Percentiles rank a stretch among this genome's conserved stretches.
phyloP scores from a whole-genome alignment of 2,329 filamentous ascomycete species.

The Blastomyces percursus region DNA sequence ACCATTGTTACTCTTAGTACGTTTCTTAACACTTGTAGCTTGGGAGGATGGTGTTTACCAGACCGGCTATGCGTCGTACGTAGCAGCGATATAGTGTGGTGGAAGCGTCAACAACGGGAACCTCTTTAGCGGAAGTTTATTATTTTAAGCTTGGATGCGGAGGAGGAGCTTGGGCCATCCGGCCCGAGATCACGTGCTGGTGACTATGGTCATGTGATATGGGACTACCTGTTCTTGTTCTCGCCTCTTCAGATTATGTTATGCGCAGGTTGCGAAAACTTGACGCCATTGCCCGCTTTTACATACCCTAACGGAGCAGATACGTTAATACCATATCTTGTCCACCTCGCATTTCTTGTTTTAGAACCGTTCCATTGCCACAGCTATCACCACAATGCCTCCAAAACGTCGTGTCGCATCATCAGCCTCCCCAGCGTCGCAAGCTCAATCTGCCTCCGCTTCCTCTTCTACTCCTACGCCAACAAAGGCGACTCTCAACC shows the following conservation, averaged over 20 bases:
- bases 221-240: background rate
- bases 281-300: background rate
- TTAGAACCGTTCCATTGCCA: background rate
- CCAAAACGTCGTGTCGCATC: conserved; percentile 22
- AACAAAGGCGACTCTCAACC: conserved; percentile 22
- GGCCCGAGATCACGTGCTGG: background rate
- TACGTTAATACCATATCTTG: background rate
- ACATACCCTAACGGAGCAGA: background rate
- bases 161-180: background rate
- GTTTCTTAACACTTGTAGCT: too few relatives aligned
- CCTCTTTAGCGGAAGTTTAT: background rate
- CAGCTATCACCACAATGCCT: conserved; percentile 16
- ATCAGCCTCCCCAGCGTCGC: conserved; percentile 11
- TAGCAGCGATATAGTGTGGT: background rate
- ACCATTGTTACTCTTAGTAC: background rate
- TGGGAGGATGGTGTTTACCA: too few relatives aligned
- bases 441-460: conserved; percentile 17
- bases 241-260: background rate
- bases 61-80: background rate
- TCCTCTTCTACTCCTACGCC: conserved; percentile 16
- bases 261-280: background rate
- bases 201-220: background rate
- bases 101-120: background rate
- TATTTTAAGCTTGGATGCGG: background rate
- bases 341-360: too few relatives aligned